These are phyloP conservation scores for Cystofilobasidium capitatum DNA, from an alignment of 768 basidiomycete species.

Conservation along the genomic window DNA sequence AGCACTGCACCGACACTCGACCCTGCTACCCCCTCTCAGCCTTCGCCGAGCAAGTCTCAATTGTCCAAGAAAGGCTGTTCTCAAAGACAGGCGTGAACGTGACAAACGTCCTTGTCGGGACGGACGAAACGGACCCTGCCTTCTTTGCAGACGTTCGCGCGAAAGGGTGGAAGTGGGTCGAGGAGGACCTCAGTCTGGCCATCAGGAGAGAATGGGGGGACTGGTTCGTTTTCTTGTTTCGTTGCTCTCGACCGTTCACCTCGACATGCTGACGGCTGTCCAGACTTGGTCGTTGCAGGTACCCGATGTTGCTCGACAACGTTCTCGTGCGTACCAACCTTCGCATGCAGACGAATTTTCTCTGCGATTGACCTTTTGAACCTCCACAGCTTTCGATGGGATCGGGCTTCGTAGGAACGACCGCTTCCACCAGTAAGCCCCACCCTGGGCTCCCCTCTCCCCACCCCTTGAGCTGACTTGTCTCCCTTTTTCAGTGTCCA, in stretches of 20 bases:
- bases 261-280: neutral
- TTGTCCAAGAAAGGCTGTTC: neutral
- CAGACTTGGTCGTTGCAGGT: neutral
- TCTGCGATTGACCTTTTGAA: too few species aligned
- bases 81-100: neutral
- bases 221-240: neutral
- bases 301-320: slow-evolving; percentile 3
- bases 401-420: neutral
- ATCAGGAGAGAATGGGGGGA: neutral
- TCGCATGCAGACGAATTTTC: neutral
- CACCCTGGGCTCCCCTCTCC: neutral
- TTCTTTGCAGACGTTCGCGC: neutral
- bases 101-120: neutral
- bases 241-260: neutral
- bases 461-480: neutral
- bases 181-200: neutral
- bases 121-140: neutral
- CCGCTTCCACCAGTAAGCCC: neutral
- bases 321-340: neutral
- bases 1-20: neutral
- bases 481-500: neutral
- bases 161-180: neutral
- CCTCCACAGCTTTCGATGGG: neutral
- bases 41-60: neutral
- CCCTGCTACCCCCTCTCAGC: neutral